Base-by-base conservation (phyloP, 495 filamentous ascomycete genomes). In the Talaromyces thailandensis region DNA sequence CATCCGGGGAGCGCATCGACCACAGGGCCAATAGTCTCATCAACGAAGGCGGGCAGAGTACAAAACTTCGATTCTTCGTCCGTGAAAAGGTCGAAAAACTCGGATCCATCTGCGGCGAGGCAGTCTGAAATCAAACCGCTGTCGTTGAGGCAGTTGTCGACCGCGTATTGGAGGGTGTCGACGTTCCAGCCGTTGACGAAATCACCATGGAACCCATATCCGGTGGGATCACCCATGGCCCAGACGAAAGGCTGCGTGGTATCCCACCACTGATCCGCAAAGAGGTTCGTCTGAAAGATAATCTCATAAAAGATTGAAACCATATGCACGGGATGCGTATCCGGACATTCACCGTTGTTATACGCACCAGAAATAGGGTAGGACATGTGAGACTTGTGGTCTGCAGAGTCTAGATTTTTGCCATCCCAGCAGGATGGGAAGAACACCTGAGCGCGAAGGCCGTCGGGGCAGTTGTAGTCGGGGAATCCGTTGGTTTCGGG, bases 291-390 rank as follows among this genome's bases (percentile, higher is more conserved):
- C 68, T 85, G 75, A 74, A 82, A 91, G 69, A 85, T 81, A 35
- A 87, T 77, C 74, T 91, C 89, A 66, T 81, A 84, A 74, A 91
- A 90, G 58, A 91, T 73, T 40, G 86, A 85, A 64, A 85, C 74
- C 4, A 86, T 74, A 21, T 82, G 82, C 4, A 76, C 68, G 0
- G 86, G 85, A 75, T 90, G 89, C 58, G 68, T 65, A 31, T 63
- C 14, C 4, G 66, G 69, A 51, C 71, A 71, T 18, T 66, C 62
- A 32, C 69, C 69, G 28, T 64, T 58, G 55, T 71, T 70, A 45
- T 69, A 71, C 25, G 68, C 67, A 5, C 68, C 71, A 25, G 66
- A 62, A 24, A 37, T 65, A 2, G 68, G 71, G 62, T 73, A 73
- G 26, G 69, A 62, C 62, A 75, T 65, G 56, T 85, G 82, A 62